Percentiles rank a stretch among this genome's conserved stretches.
Evolutionary conservation across 2,329 filamentous ascomycete genomes (phyloP).

Genomic region (Hortaea werneckii): DNA sequence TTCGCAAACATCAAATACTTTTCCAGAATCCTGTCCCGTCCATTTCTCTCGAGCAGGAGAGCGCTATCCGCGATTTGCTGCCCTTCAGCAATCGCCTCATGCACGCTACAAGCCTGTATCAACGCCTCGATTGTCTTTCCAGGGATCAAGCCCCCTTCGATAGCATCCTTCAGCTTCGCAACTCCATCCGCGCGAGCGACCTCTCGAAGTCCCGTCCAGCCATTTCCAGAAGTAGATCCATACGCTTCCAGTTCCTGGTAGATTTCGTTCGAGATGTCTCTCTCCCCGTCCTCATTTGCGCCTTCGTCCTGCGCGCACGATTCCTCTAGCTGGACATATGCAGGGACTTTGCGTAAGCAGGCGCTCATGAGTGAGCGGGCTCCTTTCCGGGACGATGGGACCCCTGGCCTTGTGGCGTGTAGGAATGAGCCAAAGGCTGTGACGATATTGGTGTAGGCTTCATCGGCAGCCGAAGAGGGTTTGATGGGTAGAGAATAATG

Average conservation of each 20-base stretch:
- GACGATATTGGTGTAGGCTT: slow-evolving; percentile 7
- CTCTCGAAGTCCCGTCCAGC: slow-evolving; percentile 31
- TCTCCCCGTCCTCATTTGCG: slow-evolving; percentile 22
- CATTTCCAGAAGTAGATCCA: slow-evolving; percentile 23
- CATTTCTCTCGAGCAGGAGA: no score
- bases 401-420: slow-evolving; percentile 7
- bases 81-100: not conserved
- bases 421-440: slow-evolving; percentile 3
- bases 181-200: slow-evolving; percentile 33
- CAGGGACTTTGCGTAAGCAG: slow-evolving; percentile 31
- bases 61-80: not conserved
- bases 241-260: slow-evolving; percentile 32
- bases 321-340: slow-evolving; percentile 24
- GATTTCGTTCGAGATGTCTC: slow-evolving; percentile 27
- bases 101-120: slow-evolving; percentile 2
- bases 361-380: slow-evolving; percentile 28
- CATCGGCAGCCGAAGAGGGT: slow-evolving; percentile 12
- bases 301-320: slow-evolving; percentile 22
- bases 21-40: no score
- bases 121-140: slow-evolving; percentile 4
- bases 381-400: slow-evolving; percentile 16
- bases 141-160: slow-evolving; percentile 25
- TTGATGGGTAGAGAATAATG: slow-evolving; percentile 15
- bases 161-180: slow-evolving; percentile 26
- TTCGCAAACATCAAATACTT: no score